Percentiles rank a stretch among this genome's conserved stretches.
Conservation (phyloP, 2,329 filamentous ascomycete genomes). For the Stachybotrys echinatus region DNA sequence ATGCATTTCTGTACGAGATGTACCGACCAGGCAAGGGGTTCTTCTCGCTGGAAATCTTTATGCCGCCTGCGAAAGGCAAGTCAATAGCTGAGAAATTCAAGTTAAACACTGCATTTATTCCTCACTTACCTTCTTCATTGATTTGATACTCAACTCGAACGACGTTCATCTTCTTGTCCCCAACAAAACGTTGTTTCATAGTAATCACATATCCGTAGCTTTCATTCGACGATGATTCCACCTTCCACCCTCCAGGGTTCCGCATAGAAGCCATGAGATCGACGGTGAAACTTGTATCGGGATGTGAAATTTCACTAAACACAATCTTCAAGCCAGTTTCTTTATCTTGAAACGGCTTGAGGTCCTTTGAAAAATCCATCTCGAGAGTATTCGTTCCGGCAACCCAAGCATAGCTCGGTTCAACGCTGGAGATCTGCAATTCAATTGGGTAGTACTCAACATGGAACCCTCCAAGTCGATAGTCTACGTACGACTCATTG, state of each 20-base stretch:
- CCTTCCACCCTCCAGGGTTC: not conserved
- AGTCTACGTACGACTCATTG: not conserved
- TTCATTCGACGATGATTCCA: not conserved
- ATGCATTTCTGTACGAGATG: not conserved
- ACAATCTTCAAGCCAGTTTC: not conserved
- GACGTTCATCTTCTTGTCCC: not conserved
- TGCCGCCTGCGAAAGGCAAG: not conserved
- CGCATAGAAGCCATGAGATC: not conserved
- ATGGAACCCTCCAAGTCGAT: not conserved
- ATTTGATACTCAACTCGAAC: not conserved
- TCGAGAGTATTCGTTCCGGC: not conserved
- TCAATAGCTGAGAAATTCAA: not conserved
- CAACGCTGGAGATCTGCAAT: not conserved
- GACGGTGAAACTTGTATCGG: not conserved
- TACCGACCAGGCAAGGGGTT: not conserved
- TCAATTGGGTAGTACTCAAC: not conserved
- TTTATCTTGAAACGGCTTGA: not conserved
- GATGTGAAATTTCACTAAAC: not conserved
- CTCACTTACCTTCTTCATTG: not conserved
- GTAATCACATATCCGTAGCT: not conserved
- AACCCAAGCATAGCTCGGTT: not conserved
- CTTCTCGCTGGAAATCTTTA: not conserved
- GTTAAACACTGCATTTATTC: not conserved
- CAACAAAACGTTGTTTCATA: not conserved
- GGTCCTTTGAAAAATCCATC: not conserved